A percentile compares a stretch with the other conserved stretches of the same genome.
These are phyloP conservation scores for Phytopythium chamaehyphon DNA, from an alignment of 352 stramenopile species.

Conservation along the genomic window DNA sequence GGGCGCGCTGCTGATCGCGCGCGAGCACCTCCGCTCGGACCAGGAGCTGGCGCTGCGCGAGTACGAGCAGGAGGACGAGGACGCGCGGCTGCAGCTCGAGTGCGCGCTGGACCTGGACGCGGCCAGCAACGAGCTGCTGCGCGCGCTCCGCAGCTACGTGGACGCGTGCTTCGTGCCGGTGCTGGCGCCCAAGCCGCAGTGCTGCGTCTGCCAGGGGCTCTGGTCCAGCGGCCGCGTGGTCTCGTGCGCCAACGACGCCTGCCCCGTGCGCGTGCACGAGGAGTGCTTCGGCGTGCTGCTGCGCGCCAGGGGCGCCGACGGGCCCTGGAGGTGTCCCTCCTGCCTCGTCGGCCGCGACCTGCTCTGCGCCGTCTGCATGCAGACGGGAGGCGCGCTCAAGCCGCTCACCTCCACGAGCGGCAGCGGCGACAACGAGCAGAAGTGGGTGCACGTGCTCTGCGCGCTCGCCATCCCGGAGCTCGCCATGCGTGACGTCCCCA, in stretches of 20 bases:
- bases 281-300: conserved; percentile 81
- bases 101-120: conserved; percentile 61
- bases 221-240: conserved; percentile 75
- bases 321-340: conserved; percentile 73
- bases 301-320: conserved; percentile 33
- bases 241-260: conserved; percentile 66
- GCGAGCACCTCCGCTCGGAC: conserved; percentile 25
- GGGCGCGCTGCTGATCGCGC: conserved; percentile 59
- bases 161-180: conserved; percentile 76
- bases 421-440: conserved; percentile 37
- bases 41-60: conserved; percentile 26
- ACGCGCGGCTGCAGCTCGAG: conserved; percentile 41
- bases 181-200: conserved; percentile 72
- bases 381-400: conserved; percentile 75
- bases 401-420: conserved; percentile 29
- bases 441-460: conserved; percentile 85
- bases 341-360: conserved; percentile 70
- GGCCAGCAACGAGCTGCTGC: conserved; percentile 44
- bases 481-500: conserved; percentile 74
- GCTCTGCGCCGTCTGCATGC: conserved; percentile 74
- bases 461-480: conserved; percentile 84
- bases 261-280: conserved; percentile 65
- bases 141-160: conserved; percentile 66
- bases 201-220: conserved; percentile 70
- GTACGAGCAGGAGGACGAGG: conserved; percentile 9